phyloP scores from a whole-genome alignment of 176 grass and related monocot genomes.

The Triticum urartu region DNA sequence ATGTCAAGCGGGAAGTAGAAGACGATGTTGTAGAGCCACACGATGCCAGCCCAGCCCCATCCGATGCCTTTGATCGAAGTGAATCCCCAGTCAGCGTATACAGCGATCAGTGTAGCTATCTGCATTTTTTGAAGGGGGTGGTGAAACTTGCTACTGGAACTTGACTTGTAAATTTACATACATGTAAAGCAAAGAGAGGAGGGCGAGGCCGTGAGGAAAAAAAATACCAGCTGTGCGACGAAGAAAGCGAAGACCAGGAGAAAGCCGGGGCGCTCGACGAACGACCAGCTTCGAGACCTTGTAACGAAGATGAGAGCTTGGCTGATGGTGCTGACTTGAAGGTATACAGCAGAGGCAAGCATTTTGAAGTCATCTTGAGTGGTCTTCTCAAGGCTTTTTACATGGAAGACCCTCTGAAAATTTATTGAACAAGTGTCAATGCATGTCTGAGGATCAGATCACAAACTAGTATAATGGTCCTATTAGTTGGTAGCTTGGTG shows the following conservation, averaged over 20 bases:
- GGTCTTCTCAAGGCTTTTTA: slow-evolving; percentile 41
- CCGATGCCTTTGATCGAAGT: slow-evolving; percentile 24
- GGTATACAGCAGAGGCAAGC: slow-evolving; percentile 39
- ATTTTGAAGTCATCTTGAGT: slow-evolving; percentile 42
- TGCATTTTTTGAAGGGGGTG: not conserved
- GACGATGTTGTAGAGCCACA: slow-evolving; percentile 10
- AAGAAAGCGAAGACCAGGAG: not conserved
- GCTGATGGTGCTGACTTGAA: slow-evolving; percentile 45
- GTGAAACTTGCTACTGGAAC: too few species aligned
- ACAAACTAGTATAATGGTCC: not conserved
- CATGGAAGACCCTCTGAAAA: slow-evolving; percentile 39
- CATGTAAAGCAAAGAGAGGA: not conserved
- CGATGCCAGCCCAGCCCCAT: slow-evolving; percentile 33
- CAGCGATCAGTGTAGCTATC: slow-evolving; percentile 33
- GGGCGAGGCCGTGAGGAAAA: too few species aligned
- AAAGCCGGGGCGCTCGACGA: slow-evolving; percentile 36
- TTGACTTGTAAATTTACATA: not conserved
- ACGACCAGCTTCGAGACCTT: slow-evolving; percentile 40
- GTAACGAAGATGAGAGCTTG: slow-evolving; percentile 47
- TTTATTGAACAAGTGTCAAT: not conserved
- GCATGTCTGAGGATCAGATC: not conserved
- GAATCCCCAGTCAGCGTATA: slow-evolving; percentile 13
- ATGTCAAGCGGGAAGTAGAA: slow-evolving; percentile 14
- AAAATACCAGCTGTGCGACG: not conserved
- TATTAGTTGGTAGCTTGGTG: not conserved